Percentiles rank a stretch among this genome's conserved stretches.
Evolutionary conservation across 2,329 filamentous ascomycete genomes (phyloP).

Genomic region (Cladosporium phlei): DNA sequence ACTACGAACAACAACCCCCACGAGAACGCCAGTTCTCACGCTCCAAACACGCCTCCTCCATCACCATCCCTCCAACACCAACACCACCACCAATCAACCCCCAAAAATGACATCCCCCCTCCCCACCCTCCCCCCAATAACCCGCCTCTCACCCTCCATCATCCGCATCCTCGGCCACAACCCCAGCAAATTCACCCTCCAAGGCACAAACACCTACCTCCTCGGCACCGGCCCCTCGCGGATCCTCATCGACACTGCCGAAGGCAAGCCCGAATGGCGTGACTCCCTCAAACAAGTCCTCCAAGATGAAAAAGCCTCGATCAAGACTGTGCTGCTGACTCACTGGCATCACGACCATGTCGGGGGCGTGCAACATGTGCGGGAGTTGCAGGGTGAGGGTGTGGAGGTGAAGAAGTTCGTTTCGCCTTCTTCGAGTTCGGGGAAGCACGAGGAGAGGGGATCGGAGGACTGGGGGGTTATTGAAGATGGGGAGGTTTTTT

Average conservation of each 20-base stretch:
- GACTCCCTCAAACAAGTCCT: conserved; percentile 61
- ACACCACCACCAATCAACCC: no score
- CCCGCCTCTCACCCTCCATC: conserved; percentile 70
- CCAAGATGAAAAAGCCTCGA: conserved; percentile 59
- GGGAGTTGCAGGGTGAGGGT: conserved; percentile 57
- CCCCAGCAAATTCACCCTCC: conserved; percentile 73
- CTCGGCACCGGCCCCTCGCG: conserved; percentile 69
- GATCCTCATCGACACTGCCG: conserved; percentile 84
- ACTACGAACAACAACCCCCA: no score
- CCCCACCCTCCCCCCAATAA: conserved; percentile 64
- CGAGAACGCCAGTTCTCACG: no score
- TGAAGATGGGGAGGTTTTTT: conserved; percentile 36
- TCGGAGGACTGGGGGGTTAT: conserved; percentile 37
- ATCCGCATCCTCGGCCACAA: conserved; percentile 87
- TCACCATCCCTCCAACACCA: no score
- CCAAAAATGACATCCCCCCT: conserved; percentile 37
- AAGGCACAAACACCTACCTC: conserved; percentile 91
- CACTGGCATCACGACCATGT: conserved; percentile 92
- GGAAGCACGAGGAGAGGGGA: no score
- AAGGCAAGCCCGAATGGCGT: conserved; percentile 73
- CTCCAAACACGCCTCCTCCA: no score
- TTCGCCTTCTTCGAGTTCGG: no score
- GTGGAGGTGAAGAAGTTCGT: conserved; percentile 59
- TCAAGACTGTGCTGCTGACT: conserved; percentile 71
- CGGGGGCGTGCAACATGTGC: conserved; percentile 67